Evolutionary conservation across 1,284 basidiomycete genomes (phyloP).

Genomic region (Heterobasidion parviporum): DNA sequence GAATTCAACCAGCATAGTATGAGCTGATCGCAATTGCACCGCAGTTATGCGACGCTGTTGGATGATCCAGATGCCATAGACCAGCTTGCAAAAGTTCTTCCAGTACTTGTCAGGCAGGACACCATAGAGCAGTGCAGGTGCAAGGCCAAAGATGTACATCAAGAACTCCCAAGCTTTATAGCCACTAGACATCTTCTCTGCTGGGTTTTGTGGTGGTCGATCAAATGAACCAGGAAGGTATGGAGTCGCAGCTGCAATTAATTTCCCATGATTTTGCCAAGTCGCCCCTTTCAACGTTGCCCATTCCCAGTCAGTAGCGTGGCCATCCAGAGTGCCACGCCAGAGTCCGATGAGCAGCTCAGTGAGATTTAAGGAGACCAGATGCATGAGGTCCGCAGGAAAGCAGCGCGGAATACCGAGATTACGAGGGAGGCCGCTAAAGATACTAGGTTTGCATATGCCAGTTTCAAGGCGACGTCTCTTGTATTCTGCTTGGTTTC

Average conservation of each 20-base stretch:
- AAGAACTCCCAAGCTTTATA: conserved; percentile 29
- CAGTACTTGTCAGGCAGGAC: conserved; percentile 19
- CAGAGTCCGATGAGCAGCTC: conserved; percentile 24
- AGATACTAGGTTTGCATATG: conserved; percentile 26
- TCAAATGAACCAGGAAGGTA: conserved; percentile 26
- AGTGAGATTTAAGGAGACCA: conserved; percentile 18
- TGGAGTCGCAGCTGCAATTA: conserved; percentile 17
- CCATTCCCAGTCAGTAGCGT: conserved; percentile 25
- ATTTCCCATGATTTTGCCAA: conserved; percentile 22
- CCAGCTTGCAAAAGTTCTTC: conserved; percentile 18
- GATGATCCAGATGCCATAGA: conserved; percentile 15
- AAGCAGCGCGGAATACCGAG: conserved; percentile 20
- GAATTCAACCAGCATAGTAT: conserved; percentile 14
- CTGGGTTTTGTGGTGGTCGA: conserved; percentile 23
- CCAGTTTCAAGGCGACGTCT: conserved; percentile 20
- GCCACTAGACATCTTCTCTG: conserved; percentile 25
- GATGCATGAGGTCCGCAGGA: conserved; percentile 29
- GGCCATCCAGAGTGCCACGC: conserved; percentile 19
- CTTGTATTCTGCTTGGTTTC: conserved; percentile 19
- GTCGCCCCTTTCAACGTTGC: conserved; percentile 15
- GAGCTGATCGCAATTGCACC: conserved; percentile 8
- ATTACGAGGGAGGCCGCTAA: conserved; percentile 18
- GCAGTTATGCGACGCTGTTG: conserved; percentile 14
- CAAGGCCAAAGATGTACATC: conserved; percentile 23
- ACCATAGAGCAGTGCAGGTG: conserved; percentile 19